Base-by-base conservation (phyloP, 2,329 filamentous ascomycete genomes). In the Tympanopsis confertula region DNA sequence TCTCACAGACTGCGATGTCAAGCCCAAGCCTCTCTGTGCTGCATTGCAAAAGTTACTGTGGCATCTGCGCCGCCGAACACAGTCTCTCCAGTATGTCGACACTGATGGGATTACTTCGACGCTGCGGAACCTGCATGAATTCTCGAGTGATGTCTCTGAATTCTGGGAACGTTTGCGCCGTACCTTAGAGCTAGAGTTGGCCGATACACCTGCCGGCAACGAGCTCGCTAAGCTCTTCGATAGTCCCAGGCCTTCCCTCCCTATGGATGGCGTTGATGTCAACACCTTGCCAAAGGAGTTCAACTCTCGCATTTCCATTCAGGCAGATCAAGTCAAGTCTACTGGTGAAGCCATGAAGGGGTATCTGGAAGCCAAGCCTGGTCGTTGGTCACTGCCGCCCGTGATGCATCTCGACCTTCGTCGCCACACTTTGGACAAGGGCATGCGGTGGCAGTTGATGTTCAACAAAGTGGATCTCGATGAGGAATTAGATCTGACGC, bases 401-500 rank as follows among this genome's bases (percentile, higher is more conserved):
- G 49, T 74, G 15, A 53, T 75, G 29, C 62, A 67, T 18, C 54
- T 80, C 4, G 72, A 78, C 44, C 56, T 80, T 17, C 62, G 68
- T 17, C 68, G 75, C 14, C 72, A 78, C 42, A 56, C 59, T 5
- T 72, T 77, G 43, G 70, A 78, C 48, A 55, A 63, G 36, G 56
- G 57, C 3, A 59, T 62, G 22, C 66, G 73, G 3, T 79, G 74
- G 67, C 65, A 68, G 36, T 67, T 78, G 43, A 49, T 74, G 4
- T 61, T 68, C 37, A 66, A 77, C 47, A 64, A 63, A 30, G 68
- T 80, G n/a, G 58, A 63, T 3, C 46, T 78, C 13, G 62, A 76
- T 38, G 72, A 79, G 38, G 54, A 63, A 10, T 50, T 78, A 19
- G 61, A 61, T 32, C 52, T 77, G n/a, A 48, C 52, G 1, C 47